These are phyloP conservation scores for Aspergillus pseudotamarii DNA, from an alignment of 2,329 filamentous ascomycete species.

Conservation along the genomic window DNA sequence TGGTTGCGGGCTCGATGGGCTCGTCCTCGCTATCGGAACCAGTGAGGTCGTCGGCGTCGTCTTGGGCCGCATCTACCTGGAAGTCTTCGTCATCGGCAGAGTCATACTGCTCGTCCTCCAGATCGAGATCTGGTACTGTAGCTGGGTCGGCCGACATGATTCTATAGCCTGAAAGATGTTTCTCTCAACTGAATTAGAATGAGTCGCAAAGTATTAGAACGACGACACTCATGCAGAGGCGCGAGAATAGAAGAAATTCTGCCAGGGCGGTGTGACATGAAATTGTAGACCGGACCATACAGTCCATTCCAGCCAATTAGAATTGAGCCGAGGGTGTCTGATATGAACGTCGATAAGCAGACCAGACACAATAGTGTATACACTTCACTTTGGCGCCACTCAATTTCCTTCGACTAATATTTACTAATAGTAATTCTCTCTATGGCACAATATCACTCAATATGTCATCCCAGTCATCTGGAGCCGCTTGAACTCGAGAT, in stretches of 20 bases:
- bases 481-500: conserved; percentile 19
- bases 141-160: conserved; percentile 16
- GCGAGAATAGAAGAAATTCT: conserved; percentile 21
- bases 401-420: background rate
- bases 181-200: background rate
- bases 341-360: background rate
- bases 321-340: background rate
- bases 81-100: conserved; percentile 45
- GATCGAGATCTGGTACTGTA: conserved; percentile 21
- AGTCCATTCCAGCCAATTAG: background rate
- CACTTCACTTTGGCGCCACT: background rate
- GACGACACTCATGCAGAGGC: background rate
- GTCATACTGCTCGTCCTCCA: conserved; percentile 40
- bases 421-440: background rate
- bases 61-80: conserved; percentile 35
- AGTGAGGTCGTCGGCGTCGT: conserved; percentile 36
- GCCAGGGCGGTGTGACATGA: conserved; percentile 23
- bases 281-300: background rate
- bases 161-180: background rate
- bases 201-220: conserved; percentile 8
- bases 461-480: conserved; percentile 5
- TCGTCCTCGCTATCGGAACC: conserved; percentile 37
- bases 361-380: background rate
- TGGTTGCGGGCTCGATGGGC: conserved; percentile 35
- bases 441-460: conserved; percentile 5